Evolutionary conservation across 1,284 basidiomycete species (phyloP), one percentile per base, ranked within the genome.

Genomic region (Boletus semigastroideus): DNA sequence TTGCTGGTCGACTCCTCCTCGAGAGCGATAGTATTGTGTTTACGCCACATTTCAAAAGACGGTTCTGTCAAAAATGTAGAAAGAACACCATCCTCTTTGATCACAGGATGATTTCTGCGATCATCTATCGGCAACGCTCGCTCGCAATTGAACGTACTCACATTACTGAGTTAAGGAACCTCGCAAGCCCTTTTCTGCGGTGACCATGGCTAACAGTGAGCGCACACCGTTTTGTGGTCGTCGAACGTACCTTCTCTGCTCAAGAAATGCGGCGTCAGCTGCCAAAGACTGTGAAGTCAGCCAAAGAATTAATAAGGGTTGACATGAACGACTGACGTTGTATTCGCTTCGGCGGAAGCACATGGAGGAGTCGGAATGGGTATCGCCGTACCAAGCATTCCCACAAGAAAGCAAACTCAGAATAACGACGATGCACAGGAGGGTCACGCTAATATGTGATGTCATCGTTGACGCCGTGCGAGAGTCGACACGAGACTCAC

Each of bases 291-390:
- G 40, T 51, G 40, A 48, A 39, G 53, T 55, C 12, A 55, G 40
- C 31, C 9, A 50, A 49, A 49, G 17, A 3, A 12, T 37, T 31
- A 33, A 28, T 45, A 58, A 48, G 37, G 30, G 12, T 2, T 5
- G 11, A 31, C 46, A 16, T 49, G 47, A 27, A 59, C 20, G 36
- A 79, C 87, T 75, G 66, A 91, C 92, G 86, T 67, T 90, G 90
- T 55, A 97, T 78, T 42, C 92, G 82, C 69, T 98, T 98, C 0
- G 94, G 94, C 10, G 94, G 94, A 33, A 97, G 73, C 2, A 83
- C 74, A n/a, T 92, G 87, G 54, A 96, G 78, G n/a, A 97, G 74
- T 33, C 94, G 83, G 79, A 97, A 97, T 0, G 94, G 94, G 74
- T 98, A 92, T 46, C 84, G 77, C 57, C 83, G 78, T 51, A 83